Percentiles rank a stretch among this genome's conserved stretches.
Evolutionary conservation across 129 eudicot species (phyloP).

Genomic region (Tagetes erecta): DNA sequence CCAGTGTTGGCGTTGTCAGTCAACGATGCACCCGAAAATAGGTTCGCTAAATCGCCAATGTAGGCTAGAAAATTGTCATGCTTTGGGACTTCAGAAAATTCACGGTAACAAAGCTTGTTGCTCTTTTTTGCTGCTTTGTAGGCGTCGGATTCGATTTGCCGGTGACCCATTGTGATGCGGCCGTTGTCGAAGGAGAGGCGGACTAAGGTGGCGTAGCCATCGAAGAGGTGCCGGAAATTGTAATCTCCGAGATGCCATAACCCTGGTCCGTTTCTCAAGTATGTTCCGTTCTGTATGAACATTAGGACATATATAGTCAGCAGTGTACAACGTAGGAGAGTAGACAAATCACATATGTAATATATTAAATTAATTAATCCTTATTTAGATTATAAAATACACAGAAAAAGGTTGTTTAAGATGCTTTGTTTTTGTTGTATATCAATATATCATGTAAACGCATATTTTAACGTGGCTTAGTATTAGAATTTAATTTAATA

Average conservation of each 20-base stretch:
- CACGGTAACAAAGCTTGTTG: slow-evolving; percentile 80
- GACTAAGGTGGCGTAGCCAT: slow-evolving; percentile 96
- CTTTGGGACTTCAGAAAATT: slow-evolving; percentile 89
- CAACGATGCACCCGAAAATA: slow-evolving; percentile 82
- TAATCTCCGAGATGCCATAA: slow-evolving; percentile 87
- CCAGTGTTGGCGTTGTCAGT: slow-evolving; percentile 98
- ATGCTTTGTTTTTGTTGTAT: too few relatives aligned
- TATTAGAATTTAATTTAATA: too few relatives aligned
- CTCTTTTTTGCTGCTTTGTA: slow-evolving; percentile 79
- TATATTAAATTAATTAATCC: too few relatives aligned
- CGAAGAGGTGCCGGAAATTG: slow-evolving; percentile 94
- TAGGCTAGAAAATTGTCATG: slow-evolving; percentile 67
- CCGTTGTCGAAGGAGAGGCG: slow-evolving; percentile 74
- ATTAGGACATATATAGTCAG: background rate
- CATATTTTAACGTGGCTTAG: too few relatives aligned
- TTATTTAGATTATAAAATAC: too few relatives aligned
- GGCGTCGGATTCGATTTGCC: slow-evolving; percentile 89
- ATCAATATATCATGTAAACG: too few relatives aligned
- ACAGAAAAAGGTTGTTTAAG: too few relatives aligned
- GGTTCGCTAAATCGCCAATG: slow-evolving; percentile 77
- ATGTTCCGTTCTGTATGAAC: slow-evolving; percentile 73
- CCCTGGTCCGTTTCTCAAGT: slow-evolving; percentile 95
- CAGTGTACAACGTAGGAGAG: too few relatives aligned
- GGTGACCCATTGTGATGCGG: slow-evolving; percentile 67
- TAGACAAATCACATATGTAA: too few relatives aligned